phyloP scores from a whole-genome alignment of 225 moss, liverwort and hornwort species.

The Pseudisothecium myosuroides region DNA sequence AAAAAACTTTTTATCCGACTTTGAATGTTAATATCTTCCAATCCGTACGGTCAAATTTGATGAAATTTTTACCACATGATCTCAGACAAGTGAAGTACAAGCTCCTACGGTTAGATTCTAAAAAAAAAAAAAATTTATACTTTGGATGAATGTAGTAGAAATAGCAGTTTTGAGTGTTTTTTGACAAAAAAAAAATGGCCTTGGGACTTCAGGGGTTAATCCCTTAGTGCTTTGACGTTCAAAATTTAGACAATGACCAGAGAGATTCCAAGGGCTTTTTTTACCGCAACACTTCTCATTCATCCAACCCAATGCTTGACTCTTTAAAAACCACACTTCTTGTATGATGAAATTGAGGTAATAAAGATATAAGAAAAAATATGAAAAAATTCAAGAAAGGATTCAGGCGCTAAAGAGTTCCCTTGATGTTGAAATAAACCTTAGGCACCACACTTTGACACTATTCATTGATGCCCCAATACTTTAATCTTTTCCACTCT shows the following conservation, averaged over 20 bases:
- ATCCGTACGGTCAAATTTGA: too few species aligned
- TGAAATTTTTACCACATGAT: too few species aligned
- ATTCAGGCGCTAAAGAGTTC: accelerated
- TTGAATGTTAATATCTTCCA: too few species aligned
- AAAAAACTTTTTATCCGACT: too few species aligned
- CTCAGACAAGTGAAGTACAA: too few species aligned
- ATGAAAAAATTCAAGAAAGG: background rate
- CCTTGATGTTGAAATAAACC: background rate
- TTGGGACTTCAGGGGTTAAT: too few species aligned
- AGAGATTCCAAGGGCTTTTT: background rate
- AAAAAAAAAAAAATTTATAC: too few species aligned
- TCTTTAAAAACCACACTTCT: background rate
- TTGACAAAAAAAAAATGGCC: too few species aligned
- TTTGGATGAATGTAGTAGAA: too few species aligned
- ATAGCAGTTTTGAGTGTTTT: too few species aligned
- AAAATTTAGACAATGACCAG: accelerated
- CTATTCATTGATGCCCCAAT: background rate
- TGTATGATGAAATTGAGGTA: background rate
- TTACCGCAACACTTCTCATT: background rate
- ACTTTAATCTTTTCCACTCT: background rate
- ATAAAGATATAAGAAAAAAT: background rate
- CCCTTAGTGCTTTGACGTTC: accelerated
- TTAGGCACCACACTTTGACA: background rate
- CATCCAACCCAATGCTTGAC: background rate
- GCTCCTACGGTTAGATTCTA: too few species aligned